Evolutionary conservation across 1,139 yeast species (phyloP).

Genomic region (Sugiyamaella novakii): DNA sequence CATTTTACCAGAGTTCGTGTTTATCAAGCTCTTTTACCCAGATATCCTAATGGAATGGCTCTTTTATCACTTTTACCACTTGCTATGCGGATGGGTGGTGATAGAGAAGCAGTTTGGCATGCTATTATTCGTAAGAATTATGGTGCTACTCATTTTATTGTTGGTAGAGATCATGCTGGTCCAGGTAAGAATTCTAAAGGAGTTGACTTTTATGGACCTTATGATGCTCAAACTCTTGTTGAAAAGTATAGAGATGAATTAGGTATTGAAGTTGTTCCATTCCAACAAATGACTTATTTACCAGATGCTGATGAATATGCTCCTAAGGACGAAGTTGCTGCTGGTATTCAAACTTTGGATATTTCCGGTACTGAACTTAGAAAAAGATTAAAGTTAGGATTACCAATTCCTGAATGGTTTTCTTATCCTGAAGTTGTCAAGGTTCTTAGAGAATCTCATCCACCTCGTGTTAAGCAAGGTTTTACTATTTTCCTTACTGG

Average conservation of each 20-base stretch:
- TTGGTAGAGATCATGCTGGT: constrained; percentile 98
- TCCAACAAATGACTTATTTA: constrained; percentile 93
- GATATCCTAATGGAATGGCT: constrained; percentile 94
- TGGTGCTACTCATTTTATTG: constrained; percentile 96
- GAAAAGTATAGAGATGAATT: constrained; percentile 74
- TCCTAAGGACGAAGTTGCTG: constrained; percentile 89
- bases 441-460: constrained; percentile 88
- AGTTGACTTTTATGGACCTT: constrained; percentile 93
- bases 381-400: constrained; percentile 81
- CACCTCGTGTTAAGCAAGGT: constrained; percentile 89
- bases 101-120: constrained; percentile 98
- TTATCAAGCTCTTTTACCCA: constrained; percentile 85
- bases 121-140: constrained; percentile 94
- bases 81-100: constrained; percentile 99
- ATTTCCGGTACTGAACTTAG: constrained; percentile 95
- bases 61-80: constrained; percentile 83
- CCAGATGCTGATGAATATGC: constrained; percentile 96
- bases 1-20: constrained; percentile 97
- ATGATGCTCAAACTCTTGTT: constrained; percentile 91
- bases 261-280: constrained; percentile 88
- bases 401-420: constrained; percentile 93
- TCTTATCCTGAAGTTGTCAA: constrained; percentile 95
- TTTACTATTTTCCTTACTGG: constrained; percentile 70
- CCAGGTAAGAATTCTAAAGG: constrained; percentile 95
- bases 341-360: constrained; percentile 79